Conservation (phyloP, 805 yeast genomes). For the Candida koratica region DNA sequence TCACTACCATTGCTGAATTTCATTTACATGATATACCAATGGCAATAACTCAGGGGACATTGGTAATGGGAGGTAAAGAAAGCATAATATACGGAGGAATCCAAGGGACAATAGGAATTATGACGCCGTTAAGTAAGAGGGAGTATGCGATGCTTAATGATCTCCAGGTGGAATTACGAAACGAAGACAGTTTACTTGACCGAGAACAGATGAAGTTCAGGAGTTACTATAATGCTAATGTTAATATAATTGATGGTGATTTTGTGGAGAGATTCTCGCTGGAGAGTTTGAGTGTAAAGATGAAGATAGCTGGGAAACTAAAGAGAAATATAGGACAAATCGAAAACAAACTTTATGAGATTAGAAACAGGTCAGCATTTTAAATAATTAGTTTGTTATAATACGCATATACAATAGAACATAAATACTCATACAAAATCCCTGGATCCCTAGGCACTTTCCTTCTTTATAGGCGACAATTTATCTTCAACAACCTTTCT, state of each 20-base stretch:
- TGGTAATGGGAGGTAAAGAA: conserved; percentile 61
- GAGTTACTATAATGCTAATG: conserved; percentile 77
- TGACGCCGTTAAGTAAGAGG: conserved; percentile 63
- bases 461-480: conserved; percentile 8
- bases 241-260: conserved; percentile 84
- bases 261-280: conserved; percentile 56
- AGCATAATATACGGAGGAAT: conserved; percentile 68
- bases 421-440: conserved; percentile 4
- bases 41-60: conserved; percentile 49
- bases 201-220: conserved; percentile 67
- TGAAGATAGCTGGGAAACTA: conserved; percentile 37
- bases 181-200: conserved; percentile 44
- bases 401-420: conserved; percentile 5
- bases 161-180: conserved; percentile 47
- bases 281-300: conserved; percentile 31
- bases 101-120: conserved; percentile 75
- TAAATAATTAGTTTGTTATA: conserved; percentile 9
- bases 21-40: conserved; percentile 69
- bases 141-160: conserved; percentile 59
- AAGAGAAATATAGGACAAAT: conserved; percentile 48
- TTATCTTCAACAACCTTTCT: conserved; percentile 21
- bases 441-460: conserved; percentile 5
- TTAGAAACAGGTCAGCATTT: conserved; percentile 44
- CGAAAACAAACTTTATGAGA: conserved; percentile 48
- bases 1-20: conserved; percentile 53